Base-by-base conservation (phyloP, 805 yeast species). In the Candida alai region DNA sequence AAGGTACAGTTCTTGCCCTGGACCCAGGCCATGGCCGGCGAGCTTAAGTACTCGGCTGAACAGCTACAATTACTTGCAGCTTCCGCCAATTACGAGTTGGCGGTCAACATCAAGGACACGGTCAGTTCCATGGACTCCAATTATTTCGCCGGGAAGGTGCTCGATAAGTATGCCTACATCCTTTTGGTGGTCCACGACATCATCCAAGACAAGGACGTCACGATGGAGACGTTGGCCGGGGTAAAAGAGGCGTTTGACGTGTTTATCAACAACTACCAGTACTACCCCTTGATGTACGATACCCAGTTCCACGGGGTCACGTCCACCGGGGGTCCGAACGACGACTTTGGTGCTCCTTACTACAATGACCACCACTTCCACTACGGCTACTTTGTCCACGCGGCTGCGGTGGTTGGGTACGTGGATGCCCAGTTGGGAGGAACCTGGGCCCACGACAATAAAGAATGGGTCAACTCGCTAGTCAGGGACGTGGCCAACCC, bases 311-410 rank as follows among this genome's bases (percentile, higher is more conserved):
- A 69, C 28, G 83, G 83, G 37, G 62, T 78, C 10, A 71, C 79
- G n/a, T 70, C 81, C 1, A 59, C 73, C 24, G 73, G 71, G 7
- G 56, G 69, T 15, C 65, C 65, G 42, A 40, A 51, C 33, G 74
- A 74, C 36, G 72, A 70, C 37, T 86, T 70, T 53, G 95, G 94
- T 30, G 73, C 81, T 53, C 74, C 84, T 16, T 82, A 74, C 54
- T 85, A 84, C 59, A 84, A 85, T 47, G 95, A 86, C 50, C 95
- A 86, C 49, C 93, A 85, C 52, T 86, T 84, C 72, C 94, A 86
- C 54, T 86, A 82, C 49, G 93, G 93, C 8, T 86, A 84, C 56
- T 80, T 78, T 45, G 70, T 85, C 30, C 89, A 84, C 52, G 84
- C 94, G 1, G 94, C 94, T 5, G 88, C 94, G 1, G 64, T 83